Base-by-base conservation (phyloP, 2,329 filamentous ascomycete species). In the Amylocarpus encephaloides region DNA sequence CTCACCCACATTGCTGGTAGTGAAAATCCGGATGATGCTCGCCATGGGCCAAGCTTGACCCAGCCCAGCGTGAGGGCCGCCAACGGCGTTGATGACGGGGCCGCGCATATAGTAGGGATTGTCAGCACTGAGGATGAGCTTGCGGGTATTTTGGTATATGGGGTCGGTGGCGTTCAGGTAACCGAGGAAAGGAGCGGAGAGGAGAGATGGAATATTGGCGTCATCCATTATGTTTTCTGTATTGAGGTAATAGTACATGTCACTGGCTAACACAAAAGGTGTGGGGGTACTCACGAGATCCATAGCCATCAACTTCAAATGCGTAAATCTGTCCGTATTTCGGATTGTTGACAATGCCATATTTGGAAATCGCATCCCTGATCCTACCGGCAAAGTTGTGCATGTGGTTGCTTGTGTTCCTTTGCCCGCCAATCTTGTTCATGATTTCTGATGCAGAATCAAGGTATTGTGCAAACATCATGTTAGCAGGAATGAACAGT, bases 401-500 rank as follows among this genome's bases (percentile, higher is more conserved):
- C 78, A 88, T 86, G 49, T 74, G 66, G 2, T 67, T 64, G 0
- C 79, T 76, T 0, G 86, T 70, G 36, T 71, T 78, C 71, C 56
- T 67, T 51, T 63, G 73, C 61, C 60, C 75, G 66, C 70, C 66
- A 33, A 82, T 66, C 44, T 69, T 67, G 32, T 66, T 68, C 71
- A 80, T 77, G 59, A 83, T 80, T 5, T 70, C 64, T 13, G 73
- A 71, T 0, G 76, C 70, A 0, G 73, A 70, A 10, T 70, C 69
- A 2, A 90, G 74, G 59, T 82, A 86, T 18, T 76, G 70, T 30
- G 82, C 74, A 57, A 89, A 83, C 84, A 88, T 87, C 84, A 89
- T 89, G 66, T 96, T 97, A 30, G 86, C 83, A 0, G 92, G 92
- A 60, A 96, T 87, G 61, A 94, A 83, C 67, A 90, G 92, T 64